These are phyloP conservation scores for Penicillium palitans DNA, from an alignment of 2,329 filamentous ascomycete species.

Conservation along the genomic window DNA sequence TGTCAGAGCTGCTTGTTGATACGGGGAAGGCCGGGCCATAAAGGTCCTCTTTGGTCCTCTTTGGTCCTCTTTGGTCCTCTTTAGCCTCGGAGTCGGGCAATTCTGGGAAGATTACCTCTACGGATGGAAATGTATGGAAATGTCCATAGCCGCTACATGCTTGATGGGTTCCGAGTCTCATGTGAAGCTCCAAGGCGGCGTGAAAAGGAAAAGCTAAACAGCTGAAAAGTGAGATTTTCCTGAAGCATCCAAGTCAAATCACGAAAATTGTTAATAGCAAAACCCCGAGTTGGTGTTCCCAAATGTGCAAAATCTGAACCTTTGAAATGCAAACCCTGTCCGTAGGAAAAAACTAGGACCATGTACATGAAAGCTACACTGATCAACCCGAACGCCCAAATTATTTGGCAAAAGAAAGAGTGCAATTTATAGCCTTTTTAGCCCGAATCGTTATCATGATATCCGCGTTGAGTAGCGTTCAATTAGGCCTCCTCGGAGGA, in stretches of 20 bases:
- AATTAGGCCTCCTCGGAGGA: constrained; percentile 68
- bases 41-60: constrained; percentile 13
- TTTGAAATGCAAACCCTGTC: constrained; percentile 20
- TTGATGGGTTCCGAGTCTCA: background rate
- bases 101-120: constrained; percentile 26
- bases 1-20: constrained; percentile 33
- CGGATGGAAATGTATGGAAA: constrained; percentile 25
- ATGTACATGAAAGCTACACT: constrained; percentile 19
- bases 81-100: constrained; percentile 31
- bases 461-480: constrained; percentile 6
- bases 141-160: constrained; percentile 21
- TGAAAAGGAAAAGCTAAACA: background rate
- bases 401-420: constrained; percentile 9
- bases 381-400: constrained; percentile 20
- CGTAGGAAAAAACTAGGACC: constrained; percentile 9
- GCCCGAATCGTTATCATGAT: constrained; percentile 19
- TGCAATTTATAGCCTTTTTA: constrained; percentile 14
- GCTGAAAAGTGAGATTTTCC: background rate
- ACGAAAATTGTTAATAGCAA: background rate
- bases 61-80: constrained; percentile 17
- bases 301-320: constrained; percentile 13
- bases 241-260: constrained; percentile 8
- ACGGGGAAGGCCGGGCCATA: constrained; percentile 31
- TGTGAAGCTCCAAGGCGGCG: background rate
- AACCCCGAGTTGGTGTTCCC: constrained; percentile 8